Percentiles rank a stretch among this genome's conserved stretches.
phyloP scores from a whole-genome alignment of 129 eudicot species.

The Tanacetum coccineum region DNA sequence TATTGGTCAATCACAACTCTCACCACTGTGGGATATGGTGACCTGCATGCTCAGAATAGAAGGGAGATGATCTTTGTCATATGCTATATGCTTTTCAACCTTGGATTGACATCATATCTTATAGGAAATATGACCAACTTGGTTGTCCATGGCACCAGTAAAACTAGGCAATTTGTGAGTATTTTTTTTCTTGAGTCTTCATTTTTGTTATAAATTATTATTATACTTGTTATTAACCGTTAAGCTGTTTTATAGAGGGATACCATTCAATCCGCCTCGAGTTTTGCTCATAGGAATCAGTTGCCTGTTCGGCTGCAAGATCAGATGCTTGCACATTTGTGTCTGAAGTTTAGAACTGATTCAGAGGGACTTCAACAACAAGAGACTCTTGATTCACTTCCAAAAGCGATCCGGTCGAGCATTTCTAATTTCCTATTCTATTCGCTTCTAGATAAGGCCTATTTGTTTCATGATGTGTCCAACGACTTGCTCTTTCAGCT shows the following conservation, averaged over 20 bases:
- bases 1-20: constrained; percentile 80
- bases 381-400: constrained; percentile 66
- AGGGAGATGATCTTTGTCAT: constrained; percentile 57
- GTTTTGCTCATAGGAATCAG: constrained; percentile 65
- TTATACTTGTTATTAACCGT: background rate
- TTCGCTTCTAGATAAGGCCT: constrained; percentile 54
- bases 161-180: constrained; percentile 72
- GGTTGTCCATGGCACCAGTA: constrained; percentile 72
- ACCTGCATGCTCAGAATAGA: constrained; percentile 59
- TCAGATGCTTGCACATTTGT: constrained; percentile 65
- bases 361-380: constrained; percentile 74
- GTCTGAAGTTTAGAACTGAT: constrained; percentile 54
- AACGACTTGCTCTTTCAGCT: constrained; percentile 69
- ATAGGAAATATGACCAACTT: constrained; percentile 89
- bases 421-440: constrained; percentile 56
- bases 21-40: constrained; percentile 73
- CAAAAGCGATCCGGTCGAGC: constrained; percentile 66
- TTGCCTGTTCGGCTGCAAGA: constrained; percentile 56
- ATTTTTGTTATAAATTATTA: background rate
- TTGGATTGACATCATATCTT: constrained; percentile 55
- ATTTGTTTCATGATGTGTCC: constrained; percentile 60
- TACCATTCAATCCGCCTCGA: constrained; percentile 62
- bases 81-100: constrained; percentile 65
- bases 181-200: background rate
- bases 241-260: constrained; percentile 39